Evolutionary conservation across 345 rosid species (phyloP).

Genomic region (Punica granatum): DNA sequence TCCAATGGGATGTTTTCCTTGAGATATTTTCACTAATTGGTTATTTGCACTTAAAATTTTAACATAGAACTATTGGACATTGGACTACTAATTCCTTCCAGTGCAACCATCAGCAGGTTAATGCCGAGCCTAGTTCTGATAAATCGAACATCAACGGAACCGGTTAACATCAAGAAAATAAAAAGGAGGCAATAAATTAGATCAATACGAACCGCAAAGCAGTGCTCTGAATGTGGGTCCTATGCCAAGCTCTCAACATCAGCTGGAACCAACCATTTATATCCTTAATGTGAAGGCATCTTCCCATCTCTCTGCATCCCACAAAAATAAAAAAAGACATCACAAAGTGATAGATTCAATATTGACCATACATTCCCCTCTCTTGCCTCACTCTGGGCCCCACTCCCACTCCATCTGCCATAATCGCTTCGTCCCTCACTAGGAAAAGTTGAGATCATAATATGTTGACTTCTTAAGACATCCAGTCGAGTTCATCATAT

Average conservation of each 20-base stretch:
- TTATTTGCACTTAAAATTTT: too few species aligned
- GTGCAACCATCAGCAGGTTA: neutral
- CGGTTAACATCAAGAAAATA: neutral
- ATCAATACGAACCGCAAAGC: conserved; percentile 68
- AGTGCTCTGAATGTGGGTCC: conserved; percentile 80
- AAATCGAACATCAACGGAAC: neutral
- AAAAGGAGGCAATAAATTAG: neutral
- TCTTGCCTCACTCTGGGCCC: neutral
- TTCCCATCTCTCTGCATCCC: conserved; percentile 70
- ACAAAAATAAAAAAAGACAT: neutral
- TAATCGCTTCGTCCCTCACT: neutral
- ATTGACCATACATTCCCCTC: neutral
- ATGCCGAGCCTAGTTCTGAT: neutral
- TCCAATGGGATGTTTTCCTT: too few species aligned
- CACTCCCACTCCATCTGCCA: neutral
- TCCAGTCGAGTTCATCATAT: neutral
- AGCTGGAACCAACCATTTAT: conserved; percentile 61
- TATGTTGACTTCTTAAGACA: neutral
- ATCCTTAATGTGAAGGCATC: conserved; percentile 63
- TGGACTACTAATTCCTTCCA: too few species aligned
- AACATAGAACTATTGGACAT: too few species aligned
- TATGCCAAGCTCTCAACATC: conserved; percentile 89
- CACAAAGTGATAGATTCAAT: neutral
- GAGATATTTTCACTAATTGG: too few species aligned
- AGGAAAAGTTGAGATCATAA: too few species aligned